Evolutionary conservation across 768 basidiomycete genomes (phyloP), one percentile per base, ranked within the genome.

Genomic region (Trametes meyenii): DNA sequence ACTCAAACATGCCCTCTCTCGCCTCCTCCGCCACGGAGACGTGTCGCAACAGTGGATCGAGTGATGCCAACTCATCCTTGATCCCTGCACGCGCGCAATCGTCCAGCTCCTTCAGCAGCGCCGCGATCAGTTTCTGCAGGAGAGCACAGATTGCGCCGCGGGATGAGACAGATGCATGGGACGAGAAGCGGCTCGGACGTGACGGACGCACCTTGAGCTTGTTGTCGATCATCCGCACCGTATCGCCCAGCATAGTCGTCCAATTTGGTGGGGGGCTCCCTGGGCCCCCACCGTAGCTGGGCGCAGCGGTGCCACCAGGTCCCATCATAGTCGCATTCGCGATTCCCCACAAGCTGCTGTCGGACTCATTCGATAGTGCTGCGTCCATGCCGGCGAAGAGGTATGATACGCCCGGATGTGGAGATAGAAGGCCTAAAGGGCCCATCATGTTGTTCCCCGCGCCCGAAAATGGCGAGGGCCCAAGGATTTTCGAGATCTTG

Each of bases 401-500:
- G 71, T 92, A 92, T 0, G 90, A 90, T 23, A 92, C 89, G 56
- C 91, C 91, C 2, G 91, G 91, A 69, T 91, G 88, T 1, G 91
- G 90, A 6, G 88, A 82, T 33, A 92, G 81, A 13, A 86, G 75
- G 16, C 90, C 90, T 14, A 92, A 77, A 14, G 90, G 88, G 2
- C 83, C 83, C 62, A 89, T 88, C 85, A 88, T 90, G 76, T 89
- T 87, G 53, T 88, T 82, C 56, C 85, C 85, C 17, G 85, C 76
- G 64, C 84, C 82, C 6, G 87, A 80, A 69, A 92, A 88, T 0
- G 88, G 87, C 0, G 91, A 92, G 4, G 92, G 89, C 0, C 92
- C 92, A 23, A 96, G 85, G 53, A 93, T 84, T 69, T 86, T 86
- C 10, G 84, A 83, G 42, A 96, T 89, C 74, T 92, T 94, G 74